Conservation (phyloP, 2,329 filamentous ascomycete genomes). For the Monosporascus sp. region DNA sequence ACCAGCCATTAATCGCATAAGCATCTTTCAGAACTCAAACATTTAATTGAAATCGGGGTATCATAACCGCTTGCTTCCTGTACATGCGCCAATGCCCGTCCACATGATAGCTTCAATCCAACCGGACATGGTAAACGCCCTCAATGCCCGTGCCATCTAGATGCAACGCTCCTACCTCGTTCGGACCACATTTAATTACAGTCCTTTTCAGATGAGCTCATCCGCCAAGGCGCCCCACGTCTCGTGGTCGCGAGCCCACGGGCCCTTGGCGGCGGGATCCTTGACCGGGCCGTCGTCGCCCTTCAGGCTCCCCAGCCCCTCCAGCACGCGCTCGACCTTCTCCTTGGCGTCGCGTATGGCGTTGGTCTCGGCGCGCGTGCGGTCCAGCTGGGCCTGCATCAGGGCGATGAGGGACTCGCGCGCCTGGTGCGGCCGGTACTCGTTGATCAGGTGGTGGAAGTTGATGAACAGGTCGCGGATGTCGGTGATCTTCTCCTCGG, state of each 20-base stretch:
- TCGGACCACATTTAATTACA: neutral
- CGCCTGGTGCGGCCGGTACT: constrained; percentile 69
- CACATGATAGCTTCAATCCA: constrained; percentile 1
- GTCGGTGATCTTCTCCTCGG: constrained; percentile 68
- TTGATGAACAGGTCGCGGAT: constrained; percentile 81
- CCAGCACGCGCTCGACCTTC: constrained; percentile 68
- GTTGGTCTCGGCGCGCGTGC: constrained; percentile 58
- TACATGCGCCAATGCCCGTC: neutral
- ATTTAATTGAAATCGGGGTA: constrained; percentile 11
- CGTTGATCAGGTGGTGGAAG: constrained; percentile 87
- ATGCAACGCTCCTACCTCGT: neutral
- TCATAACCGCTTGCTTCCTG: constrained; percentile 9
- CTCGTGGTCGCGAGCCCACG: constrained; percentile 8
- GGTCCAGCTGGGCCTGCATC: constrained; percentile 59
- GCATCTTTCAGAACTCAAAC: too few species aligned
- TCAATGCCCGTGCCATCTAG: neutral
- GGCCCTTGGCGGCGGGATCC: constrained; percentile 3
- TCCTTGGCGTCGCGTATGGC: constrained; percentile 70
- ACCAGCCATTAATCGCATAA: too few species aligned
- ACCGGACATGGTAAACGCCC: neutral
- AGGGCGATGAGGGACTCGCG: constrained; percentile 62
- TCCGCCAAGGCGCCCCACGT: constrained; percentile 15
- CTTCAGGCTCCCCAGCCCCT: constrained; percentile 56
- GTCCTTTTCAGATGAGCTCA: neutral
- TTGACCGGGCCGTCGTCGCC: constrained; percentile 18